Base-by-base conservation (phyloP, 768 basidiomycete genomes). In the Floccularia luteovirens region DNA sequence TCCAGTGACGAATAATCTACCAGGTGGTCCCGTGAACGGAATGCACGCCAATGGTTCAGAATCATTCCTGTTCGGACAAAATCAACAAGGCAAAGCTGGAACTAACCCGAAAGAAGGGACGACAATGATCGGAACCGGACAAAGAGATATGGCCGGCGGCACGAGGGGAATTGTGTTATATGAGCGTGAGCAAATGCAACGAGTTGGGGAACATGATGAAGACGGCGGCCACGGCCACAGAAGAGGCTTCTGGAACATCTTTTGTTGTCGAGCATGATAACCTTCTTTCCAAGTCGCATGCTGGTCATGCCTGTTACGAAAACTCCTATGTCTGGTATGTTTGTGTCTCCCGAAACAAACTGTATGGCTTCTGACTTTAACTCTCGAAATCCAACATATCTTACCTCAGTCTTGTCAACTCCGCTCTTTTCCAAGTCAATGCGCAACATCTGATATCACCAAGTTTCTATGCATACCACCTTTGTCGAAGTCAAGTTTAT, bases 221-320 rank as follows among this genome's bases (percentile, higher is more conserved):
- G 81, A 82, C 51, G 77, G 70, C 45, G 76, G 75, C 20, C 75
- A 75, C 44, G 77, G 74, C 42, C 70, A 74, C 55, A 69, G 71
- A 58, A 74, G 66, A 44, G 76, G 82, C 16, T 67, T 88, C 54
- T 81, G 74, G 63, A 65, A 66, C 45, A 63, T 77, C 31, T 60
- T 88, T 42, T 89, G 85, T 60, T 89, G 85, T 57, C 73, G 77
- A 50, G 76, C 70, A 65, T 85, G 45, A 61, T 48, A 40, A 36
- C 30, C 39, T 47, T 19, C 17, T 39, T 36, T 39, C 12, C 32
- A 28, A 38, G 31, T 31, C 25, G 53, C 57, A 59, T 61, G 57
- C 62, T 49, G 64, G 61, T 39, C 61, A 56, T 55, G 56, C 52
- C 40, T 45, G n/a, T 39, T 38, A 45, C 38, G 47, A 53, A 52